Percentiles rank a stretch among this genome's conserved stretches.
phyloP scores from a whole-genome alignment of 2,329 filamentous ascomycete genomes.

The Fonsecaea multimorphosa region DNA sequence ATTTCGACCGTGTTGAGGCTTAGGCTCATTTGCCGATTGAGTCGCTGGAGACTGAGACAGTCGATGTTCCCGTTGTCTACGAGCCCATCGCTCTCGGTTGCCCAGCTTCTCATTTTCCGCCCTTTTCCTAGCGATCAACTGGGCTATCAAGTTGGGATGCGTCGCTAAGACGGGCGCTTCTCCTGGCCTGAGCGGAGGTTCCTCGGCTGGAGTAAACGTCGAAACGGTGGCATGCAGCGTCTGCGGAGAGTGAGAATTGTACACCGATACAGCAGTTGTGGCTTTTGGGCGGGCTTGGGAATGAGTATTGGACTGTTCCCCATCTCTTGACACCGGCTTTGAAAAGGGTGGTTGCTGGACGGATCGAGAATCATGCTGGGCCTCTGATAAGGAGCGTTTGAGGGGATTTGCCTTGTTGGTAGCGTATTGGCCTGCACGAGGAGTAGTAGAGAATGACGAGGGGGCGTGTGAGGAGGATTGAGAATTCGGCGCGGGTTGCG shows the following conservation, averaged over 20 bases:
- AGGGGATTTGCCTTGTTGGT: constrained; percentile 7
- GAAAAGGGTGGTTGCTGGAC: constrained; percentile 2
- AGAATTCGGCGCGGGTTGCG: constrained; percentile 22
- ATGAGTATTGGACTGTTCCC: background rate
- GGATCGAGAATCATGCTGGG: constrained; percentile 11
- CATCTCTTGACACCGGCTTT: background rate
- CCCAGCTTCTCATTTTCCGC: constrained; percentile 33
- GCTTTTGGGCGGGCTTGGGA: constrained; percentile 6
- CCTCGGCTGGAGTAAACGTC: constrained; percentile 9
- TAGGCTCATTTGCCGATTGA: constrained; percentile 21
- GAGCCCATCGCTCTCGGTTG: constrained; percentile 28
- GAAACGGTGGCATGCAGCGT: background rate
- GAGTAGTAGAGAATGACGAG: background rate
- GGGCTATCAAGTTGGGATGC: constrained; percentile 33
- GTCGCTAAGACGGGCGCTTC: constrained; percentile 24
- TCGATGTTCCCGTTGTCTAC: constrained; percentile 30
- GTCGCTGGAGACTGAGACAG: constrained; percentile 24
- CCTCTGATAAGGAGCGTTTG: constrained; percentile 20
- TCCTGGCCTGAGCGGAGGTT: constrained; percentile 30
- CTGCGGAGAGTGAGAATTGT: background rate
- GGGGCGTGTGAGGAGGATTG: constrained; percentile 18
- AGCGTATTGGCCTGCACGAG: constrained; percentile 10
- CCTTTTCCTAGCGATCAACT: constrained; percentile 32
- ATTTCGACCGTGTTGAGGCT: constrained; percentile 5
- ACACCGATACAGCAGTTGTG: background rate